Percentiles rank a stretch among this genome's conserved stretches.
Evolutionary conservation across 345 rosid species (phyloP).

Genomic region (Geranium brycei): DNA sequence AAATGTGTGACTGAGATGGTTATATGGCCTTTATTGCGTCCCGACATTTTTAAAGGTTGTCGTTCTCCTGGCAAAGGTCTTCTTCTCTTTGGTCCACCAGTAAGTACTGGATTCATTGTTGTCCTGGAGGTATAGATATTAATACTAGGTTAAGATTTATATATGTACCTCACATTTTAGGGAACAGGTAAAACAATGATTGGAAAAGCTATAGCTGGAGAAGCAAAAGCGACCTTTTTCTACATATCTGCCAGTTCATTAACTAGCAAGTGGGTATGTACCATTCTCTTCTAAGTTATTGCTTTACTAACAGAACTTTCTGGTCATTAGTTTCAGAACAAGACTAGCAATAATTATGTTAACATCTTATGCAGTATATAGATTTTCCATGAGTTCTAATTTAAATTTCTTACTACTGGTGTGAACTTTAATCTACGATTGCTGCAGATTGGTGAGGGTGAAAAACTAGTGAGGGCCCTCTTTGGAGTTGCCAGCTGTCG

Average conservation of each 20-base stretch:
- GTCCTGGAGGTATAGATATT: slow-evolving; percentile 7
- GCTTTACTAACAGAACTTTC: slow-evolving; percentile 1
- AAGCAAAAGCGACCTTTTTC: slow-evolving; percentile 97
- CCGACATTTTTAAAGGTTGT: slow-evolving; percentile 90
- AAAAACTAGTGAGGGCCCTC: slow-evolving; percentile 94
- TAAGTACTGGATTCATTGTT: slow-evolving; percentile 25
- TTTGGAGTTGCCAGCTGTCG: slow-evolving; percentile 98
- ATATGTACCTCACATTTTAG: slow-evolving; percentile 24
- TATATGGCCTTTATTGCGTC: slow-evolving; percentile 91
- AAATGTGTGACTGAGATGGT: slow-evolving; percentile 98
- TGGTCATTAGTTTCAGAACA: neutral
- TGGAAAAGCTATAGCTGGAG: slow-evolving; percentile 99
- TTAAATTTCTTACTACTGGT: neutral
- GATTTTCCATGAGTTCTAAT: neutral
- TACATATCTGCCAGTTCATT: slow-evolving; percentile 96
- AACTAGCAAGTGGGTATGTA: slow-evolving; percentile 95
- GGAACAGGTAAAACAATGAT: slow-evolving; percentile 99
- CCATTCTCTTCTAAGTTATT: slow-evolving; percentile 7
- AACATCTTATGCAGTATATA: too few relatives aligned
- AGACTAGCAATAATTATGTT: neutral
- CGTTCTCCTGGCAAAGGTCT: slow-evolving; percentile 98
- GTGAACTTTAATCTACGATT: slow-evolving; percentile 2
- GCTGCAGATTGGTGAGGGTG: slow-evolving; percentile 93
- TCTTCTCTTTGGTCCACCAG: slow-evolving; percentile 98
- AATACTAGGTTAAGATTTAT: slow-evolving; percentile 5